Evolutionary conservation across 768 basidiomycete species (phyloP), one percentile per base, ranked within the genome.

Genomic region (Clavulina sp.): DNA sequence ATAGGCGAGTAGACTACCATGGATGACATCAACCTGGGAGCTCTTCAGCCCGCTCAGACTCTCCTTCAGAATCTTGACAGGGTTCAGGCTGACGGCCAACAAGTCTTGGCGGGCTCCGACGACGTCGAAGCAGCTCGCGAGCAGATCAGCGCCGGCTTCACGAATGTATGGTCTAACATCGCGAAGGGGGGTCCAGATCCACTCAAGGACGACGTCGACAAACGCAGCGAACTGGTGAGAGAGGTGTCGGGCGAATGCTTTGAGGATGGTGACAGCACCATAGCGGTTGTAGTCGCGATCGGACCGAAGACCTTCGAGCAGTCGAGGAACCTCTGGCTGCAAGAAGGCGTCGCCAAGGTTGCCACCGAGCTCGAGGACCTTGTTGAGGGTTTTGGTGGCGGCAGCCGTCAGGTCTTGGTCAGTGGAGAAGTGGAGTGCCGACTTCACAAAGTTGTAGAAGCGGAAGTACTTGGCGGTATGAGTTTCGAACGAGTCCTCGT

Each of bases 401-500:
- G 83, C 77, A 32, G 91, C 74, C 91, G 96, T 96, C 61, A 99
- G 79, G 63, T 84, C 83, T 60, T 88, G 77, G 63, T 96, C 93
- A 49, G 80, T 74, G 61, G 86, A 86, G 3, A 88, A 88, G 19
- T 95, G 73, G n/a, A 93, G 74, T 13, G 13, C 43, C 38, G 84
- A 78, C 62, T 89, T 87, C 65, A 95, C 81, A 67, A 95, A 92
- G 66, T 87, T 86, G 69, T 82, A 87, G 63, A 92, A 81, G 48
- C 85, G 77, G 65, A 84, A 89, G 34, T 85, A 75, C 57, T 83
- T 80, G 31, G 36, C 44, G 36, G 52, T 30, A 24, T 78, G 71
- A 60, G 80, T 84, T 63, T 87, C 83, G 48, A 85, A 77, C 5
- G 77, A 78, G 63, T 85, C 84, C 65, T 86, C 85, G 31, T 76